Percentiles rank a stretch among this genome's conserved stretches.
Evolutionary conservation across 495 filamentous ascomycete species (phyloP).

Genomic region (Aspergillus bertholletiae): DNA sequence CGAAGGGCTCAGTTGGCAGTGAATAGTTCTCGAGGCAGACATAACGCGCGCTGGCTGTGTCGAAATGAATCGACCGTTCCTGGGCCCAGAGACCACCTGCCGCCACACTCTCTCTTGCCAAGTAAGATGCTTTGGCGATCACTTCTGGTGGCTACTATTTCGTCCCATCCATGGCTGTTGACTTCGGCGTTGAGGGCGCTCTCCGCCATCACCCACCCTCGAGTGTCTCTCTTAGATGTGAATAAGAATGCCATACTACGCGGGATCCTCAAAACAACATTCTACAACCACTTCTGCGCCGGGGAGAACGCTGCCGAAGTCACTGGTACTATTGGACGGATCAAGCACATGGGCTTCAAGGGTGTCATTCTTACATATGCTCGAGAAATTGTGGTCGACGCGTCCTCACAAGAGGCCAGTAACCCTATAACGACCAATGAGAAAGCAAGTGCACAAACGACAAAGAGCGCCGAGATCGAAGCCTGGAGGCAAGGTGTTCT

Average conservation of each 20-base stretch:
- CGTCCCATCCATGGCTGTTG: constrained; percentile 69
- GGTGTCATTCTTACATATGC: constrained; percentile 45
- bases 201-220: constrained; percentile 45
- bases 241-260: constrained; percentile 40
- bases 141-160: constrained; percentile 69
- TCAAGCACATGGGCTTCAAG: constrained; percentile 40
- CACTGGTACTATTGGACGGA: constrained; percentile 26
- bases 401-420: constrained; percentile 21
- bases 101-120: constrained; percentile 66
- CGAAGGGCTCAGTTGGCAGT: too few relatives aligned
- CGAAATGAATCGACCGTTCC: background rate
- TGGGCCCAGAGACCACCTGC: background rate
- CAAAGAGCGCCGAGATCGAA: constrained; percentile 50
- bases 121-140: constrained; percentile 68
- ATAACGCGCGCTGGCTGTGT: too few relatives aligned
- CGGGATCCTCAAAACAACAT: constrained; percentile 38
- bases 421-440: constrained; percentile 17
- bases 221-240: constrained; percentile 31
- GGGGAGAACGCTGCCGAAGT: constrained; percentile 37
- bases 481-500: constrained; percentile 68
- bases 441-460: constrained; percentile 6
- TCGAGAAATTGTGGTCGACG: constrained; percentile 41
- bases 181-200: constrained; percentile 60
- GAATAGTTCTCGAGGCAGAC: too few relatives aligned
- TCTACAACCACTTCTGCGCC: constrained; percentile 49